A percentile compares a stretch with the other conserved stretches of the same genome.
These are phyloP conservation scores for Plantago coronopus DNA, from an alignment of 305 asterid species.

Conservation along the genomic window DNA sequence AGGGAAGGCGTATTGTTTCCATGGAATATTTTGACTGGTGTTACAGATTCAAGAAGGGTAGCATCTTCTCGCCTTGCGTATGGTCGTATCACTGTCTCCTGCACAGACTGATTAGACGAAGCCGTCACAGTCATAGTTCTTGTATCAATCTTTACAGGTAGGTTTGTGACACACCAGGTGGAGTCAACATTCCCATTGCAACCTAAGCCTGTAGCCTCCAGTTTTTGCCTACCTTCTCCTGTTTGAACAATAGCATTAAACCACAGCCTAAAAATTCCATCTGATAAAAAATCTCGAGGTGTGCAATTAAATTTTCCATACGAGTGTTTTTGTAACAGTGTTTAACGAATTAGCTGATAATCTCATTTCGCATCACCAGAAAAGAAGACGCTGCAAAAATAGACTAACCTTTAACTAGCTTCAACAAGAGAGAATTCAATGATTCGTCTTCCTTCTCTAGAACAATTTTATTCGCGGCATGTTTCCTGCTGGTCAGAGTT, in stretches of 20 bases:
- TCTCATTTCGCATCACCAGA: too few relatives aligned
- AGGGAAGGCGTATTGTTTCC: conserved; percentile 22
- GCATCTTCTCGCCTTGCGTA: conserved; percentile 52
- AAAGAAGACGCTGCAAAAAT: too few relatives aligned
- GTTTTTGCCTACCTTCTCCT: conserved; percentile 35
- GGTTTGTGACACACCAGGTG: conserved; percentile 36
- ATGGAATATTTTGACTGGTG: conserved; percentile 37
- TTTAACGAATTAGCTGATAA: too few relatives aligned
- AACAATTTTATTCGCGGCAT: conserved; percentile 1
- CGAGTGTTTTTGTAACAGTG: too few relatives aligned
- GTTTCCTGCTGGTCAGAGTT: conserved; percentile 9
- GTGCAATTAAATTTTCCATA: too few relatives aligned
- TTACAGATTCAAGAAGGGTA: conserved; percentile 28
- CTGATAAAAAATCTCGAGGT: too few relatives aligned
- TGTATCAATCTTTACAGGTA: conserved; percentile 35
- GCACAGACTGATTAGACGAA: conserved; percentile 22
- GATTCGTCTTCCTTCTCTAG: conserved; percentile 17
- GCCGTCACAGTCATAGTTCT: conserved; percentile 30
- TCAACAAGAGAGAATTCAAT: conserved; percentile 24
- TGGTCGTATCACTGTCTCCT: conserved; percentile 33
- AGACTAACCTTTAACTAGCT: conserved; percentile 33
- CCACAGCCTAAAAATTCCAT: neutral
- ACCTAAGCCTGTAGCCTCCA: conserved; percentile 37
- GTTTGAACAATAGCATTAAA: conserved; percentile 13
- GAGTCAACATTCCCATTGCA: conserved; percentile 33